Base-by-base conservation (phyloP, 2,329 filamentous ascomycete genomes). In the Arthrobotrys entomopaga region DNA sequence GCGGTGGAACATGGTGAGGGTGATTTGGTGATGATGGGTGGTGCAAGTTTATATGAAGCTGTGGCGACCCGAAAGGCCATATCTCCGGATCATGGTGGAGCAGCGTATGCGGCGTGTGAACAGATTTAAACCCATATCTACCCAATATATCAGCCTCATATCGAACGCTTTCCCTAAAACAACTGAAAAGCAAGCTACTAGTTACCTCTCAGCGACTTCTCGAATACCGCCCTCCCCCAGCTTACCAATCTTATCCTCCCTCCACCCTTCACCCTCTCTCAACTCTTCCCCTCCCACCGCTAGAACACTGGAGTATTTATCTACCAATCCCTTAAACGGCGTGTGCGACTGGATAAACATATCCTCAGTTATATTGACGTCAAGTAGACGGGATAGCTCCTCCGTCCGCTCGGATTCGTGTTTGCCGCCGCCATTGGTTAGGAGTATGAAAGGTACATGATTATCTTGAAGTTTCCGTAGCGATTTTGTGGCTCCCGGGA, bases 361-460 rank as follows among this genome's bases (percentile, higher is more conserved):
- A 75, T 86, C 86, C 13, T 86, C 86, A 43, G 89, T 86, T 49
- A 95, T 83, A 15, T 85, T 82, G 0, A 93, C 83, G 24, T 86
- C 84, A 5, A 96, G 85, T 77, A 88, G 88, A 49, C 85, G 81
- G 77, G 87, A 89, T 61, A 96, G 84, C 74, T 93, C 90, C 6
- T 84, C 83, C 29, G 92, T 90, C 16, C 92, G 87, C 70, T 91
- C 89, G 1, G 84, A 84, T 82, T 98, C 94, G 76, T 89, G 87
- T 80, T 90, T 92, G 69, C 95, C 95, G 48, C 95, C 95, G 78
- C 95, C 95, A 82, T 99, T 99, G 71, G 95, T 99, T 76, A 99
- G 85, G 38, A 99, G 87, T 79, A 99, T 94, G 83, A 96, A 98
- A 11, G 93, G 93, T 52, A 97, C 92, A 53, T 87, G 85, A 79